A percentile compares a stretch with the other conserved stretches of the same genome.
phyloP scores from a whole-genome alignment of 129 eudicot genomes.

The Centella asiatica region DNA sequence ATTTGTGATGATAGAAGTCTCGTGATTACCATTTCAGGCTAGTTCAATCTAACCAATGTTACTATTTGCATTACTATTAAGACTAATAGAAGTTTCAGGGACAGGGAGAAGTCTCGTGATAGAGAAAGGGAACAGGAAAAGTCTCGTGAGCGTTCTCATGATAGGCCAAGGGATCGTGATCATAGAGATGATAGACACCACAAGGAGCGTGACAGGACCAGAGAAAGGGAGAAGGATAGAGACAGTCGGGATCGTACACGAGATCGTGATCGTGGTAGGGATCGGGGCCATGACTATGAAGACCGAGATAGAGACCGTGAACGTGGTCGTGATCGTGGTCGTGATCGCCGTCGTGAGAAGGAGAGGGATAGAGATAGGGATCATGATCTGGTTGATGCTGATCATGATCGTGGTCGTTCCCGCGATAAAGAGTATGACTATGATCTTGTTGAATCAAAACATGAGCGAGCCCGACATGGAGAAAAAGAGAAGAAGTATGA shows the following conservation, averaged over 20 bases:
- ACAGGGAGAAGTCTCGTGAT: conserved; percentile 89
- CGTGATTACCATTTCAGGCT: too few relatives aligned
- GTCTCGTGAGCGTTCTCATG: conserved; percentile 72
- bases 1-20: too few relatives aligned
- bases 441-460: conserved; percentile 37
- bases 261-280: conserved; percentile 29
- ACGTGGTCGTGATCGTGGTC: conserved; percentile 35
- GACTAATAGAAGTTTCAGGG: conserved; percentile 30
- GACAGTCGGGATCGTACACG: conserved; percentile 28
- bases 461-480: conserved; percentile 33
- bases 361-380: conserved; percentile 36
- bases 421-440: conserved; percentile 48
- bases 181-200: conserved; percentile 75
- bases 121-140: conserved; percentile 52
- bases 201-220: conserved; percentile 69
- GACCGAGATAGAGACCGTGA: conserved; percentile 37
- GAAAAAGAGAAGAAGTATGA: conserved; percentile 36
- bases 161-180: conserved; percentile 71
- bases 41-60: neutral
- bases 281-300: conserved; percentile 27
- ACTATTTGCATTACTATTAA: neutral
- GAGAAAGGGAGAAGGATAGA: conserved; percentile 39
- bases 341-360: conserved; percentile 36
- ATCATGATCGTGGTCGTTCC: conserved; percentile 48
- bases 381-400: conserved; percentile 34